Evolutionary conservation across 192 early-diverging fungal genomes (phyloP).

Genomic region (Spinellus fusiger): DNA sequence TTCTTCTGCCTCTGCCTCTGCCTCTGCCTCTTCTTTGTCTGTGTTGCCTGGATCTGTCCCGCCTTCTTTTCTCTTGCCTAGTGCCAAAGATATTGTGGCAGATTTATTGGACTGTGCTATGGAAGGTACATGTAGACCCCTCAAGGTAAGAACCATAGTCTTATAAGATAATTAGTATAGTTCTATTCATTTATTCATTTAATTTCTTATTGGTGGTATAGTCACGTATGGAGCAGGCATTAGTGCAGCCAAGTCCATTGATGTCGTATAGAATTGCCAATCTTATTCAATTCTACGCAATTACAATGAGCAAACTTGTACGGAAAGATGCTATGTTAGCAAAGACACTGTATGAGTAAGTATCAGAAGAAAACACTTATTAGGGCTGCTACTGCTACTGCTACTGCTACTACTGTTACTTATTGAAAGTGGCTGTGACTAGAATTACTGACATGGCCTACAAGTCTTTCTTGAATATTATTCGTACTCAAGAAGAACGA

Average conservation of each 20-base stretch:
- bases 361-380: neutral
- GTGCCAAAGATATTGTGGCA: conserved; percentile 7
- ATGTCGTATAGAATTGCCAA: conserved; percentile 63
- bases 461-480: conserved; percentile 49
- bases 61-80: neutral
- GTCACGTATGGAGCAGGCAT: conserved; percentile 74
- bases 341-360: conserved; percentile 52
- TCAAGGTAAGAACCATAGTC: conserved; percentile 56
- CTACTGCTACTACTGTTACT: too few species aligned
- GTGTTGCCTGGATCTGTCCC: neutral
- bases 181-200: neutral
- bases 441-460: conserved; percentile 51
- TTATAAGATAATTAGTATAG: neutral
- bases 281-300: conserved; percentile 70
- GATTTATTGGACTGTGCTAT: conserved; percentile 62
- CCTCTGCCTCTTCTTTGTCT: neutral
- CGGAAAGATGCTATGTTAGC: conserved; percentile 46
- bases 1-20: neutral
- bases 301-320: conserved; percentile 58
- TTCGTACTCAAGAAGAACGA: conserved; percentile 45
- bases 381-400: too few species aligned
- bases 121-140: conserved; percentile 67
- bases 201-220: conserved; percentile 16
- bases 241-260: conserved; percentile 58
- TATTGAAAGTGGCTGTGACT: neutral